Percentiles rank a stretch among this genome's conserved stretches.
Evolutionary conservation across 75 land plant species (phyloP).

Genomic region (Selaginella moellendorffii): DNA sequence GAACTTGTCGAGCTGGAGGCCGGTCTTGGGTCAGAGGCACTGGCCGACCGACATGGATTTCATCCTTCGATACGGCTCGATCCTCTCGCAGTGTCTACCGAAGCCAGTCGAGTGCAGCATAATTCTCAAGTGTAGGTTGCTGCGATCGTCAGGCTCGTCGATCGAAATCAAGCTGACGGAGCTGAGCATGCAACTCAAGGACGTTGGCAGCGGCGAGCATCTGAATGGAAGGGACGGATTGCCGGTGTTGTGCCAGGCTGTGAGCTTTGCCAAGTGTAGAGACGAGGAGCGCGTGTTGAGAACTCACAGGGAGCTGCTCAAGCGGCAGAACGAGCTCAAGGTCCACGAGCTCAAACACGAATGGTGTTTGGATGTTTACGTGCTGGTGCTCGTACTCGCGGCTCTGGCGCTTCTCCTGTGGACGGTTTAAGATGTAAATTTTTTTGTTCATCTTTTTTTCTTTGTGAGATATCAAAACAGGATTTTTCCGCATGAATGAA

Average conservation of each 20-base stretch:
- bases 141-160: slow-evolving; percentile 8
- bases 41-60: slow-evolving; percentile 38
- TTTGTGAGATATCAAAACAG: too few relatives aligned
- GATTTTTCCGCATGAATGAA: too few relatives aligned
- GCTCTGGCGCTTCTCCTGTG: too few relatives aligned
- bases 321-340: background rate
- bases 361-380: too few relatives aligned
- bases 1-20: slow-evolving; percentile 33
- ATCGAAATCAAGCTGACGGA: slow-evolving; percentile 40
- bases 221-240: slow-evolving; percentile 61
- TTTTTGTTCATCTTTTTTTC: too few relatives aligned
- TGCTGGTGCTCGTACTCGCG: too few relatives aligned
- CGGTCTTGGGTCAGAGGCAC: slow-evolving; percentile 25
- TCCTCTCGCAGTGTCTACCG: slow-evolving; percentile 28
- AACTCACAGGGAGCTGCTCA: background rate
- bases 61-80: slow-evolving; percentile 21
- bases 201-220: slow-evolving; percentile 43
- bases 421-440: too few relatives aligned
- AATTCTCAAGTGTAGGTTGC: slow-evolving; percentile 18
- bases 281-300: background rate
- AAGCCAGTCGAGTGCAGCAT: slow-evolving; percentile 41
- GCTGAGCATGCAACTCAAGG: slow-evolving; percentile 71
- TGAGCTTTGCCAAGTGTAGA: slow-evolving; percentile 16
- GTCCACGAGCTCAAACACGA: too few relatives aligned
- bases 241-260: slow-evolving; percentile 33